phyloP scores from a whole-genome alignment of 495 filamentous ascomycete genomes.

The Trichoderma virens region DNA sequence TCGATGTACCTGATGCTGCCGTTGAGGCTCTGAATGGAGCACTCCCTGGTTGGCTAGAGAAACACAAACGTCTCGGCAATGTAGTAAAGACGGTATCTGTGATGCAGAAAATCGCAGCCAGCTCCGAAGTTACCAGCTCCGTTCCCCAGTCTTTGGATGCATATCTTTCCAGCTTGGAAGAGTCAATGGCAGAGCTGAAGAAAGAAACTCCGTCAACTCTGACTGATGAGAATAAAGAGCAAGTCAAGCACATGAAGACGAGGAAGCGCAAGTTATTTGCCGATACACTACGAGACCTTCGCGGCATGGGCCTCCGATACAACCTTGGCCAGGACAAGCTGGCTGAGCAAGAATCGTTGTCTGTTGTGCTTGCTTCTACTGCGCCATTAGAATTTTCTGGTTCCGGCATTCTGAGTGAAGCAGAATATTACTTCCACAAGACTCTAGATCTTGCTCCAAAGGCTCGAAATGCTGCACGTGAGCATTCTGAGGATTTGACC shows the following conservation, averaged over 20 bases:
- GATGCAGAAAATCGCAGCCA: slow-evolving; percentile 39
- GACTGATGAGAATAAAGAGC: slow-evolving; percentile 73
- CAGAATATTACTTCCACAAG: slow-evolving; percentile 67
- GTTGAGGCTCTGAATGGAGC: slow-evolving; percentile 17
- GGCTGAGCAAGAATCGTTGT: slow-evolving; percentile 60
- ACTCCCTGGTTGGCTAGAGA: slow-evolving; percentile 6
- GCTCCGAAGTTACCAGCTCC: slow-evolving; percentile 45
- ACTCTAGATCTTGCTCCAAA: slow-evolving; percentile 61
- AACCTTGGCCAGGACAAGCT: slow-evolving; percentile 65
- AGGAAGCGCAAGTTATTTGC: slow-evolving; percentile 87
- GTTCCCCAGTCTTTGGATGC: slow-evolving; percentile 52
- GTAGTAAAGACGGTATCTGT: slow-evolving; percentile 52
- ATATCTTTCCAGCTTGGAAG: slow-evolving; percentile 59
- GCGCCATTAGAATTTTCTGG: slow-evolving; percentile 21
- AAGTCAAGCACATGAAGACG: slow-evolving; percentile 78
- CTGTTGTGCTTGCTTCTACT: slow-evolving; percentile 55
- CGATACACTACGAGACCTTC: slow-evolving; percentile 71
- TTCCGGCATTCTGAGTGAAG: slow-evolving; percentile 20
- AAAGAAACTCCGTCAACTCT: slow-evolving; percentile 69
- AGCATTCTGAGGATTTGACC: slow-evolving; percentile 79
- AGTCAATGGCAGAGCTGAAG: slow-evolving; percentile 61
- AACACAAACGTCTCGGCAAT: slow-evolving; percentile 44
- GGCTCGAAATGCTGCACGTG: slow-evolving; percentile 53
- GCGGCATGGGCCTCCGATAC: slow-evolving; percentile 80
- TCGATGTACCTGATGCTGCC: slow-evolving; percentile 11